A percentile compares a stretch with the other conserved stretches of the same genome.
These are phyloP conservation scores for Suillus tomentosus DNA, from an alignment of 768 basidiomycete species.

Conservation along the genomic window DNA sequence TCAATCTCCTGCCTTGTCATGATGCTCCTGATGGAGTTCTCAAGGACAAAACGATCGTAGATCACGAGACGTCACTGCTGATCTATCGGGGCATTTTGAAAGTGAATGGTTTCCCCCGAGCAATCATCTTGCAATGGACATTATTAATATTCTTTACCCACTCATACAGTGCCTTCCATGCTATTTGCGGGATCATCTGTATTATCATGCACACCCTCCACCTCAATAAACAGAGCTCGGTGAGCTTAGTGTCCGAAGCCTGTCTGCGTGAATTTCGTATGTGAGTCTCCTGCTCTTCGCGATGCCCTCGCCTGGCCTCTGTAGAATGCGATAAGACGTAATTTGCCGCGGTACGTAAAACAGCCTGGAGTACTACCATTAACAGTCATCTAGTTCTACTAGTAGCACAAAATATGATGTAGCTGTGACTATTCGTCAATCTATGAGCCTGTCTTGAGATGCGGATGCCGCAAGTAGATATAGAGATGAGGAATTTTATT, in stretches of 20 bases:
- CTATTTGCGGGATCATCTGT: neutral
- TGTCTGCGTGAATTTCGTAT: no score
- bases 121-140: no score
- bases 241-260: no score
- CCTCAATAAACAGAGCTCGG: constrained; percentile 48
- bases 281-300: neutral
- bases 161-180: no score
- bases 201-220: neutral
- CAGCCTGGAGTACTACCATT: neutral
- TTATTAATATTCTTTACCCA: no score
- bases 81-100: neutral
- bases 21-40: no score
- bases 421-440: no score
- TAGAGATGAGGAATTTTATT: neutral
- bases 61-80: neutral
- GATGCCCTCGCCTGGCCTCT: neutral
- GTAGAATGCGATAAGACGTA: neutral
- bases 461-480: neutral
- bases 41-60: no score
- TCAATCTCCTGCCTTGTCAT: no score
- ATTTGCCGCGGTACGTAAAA: neutral
- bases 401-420: no score
- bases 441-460: neutral
- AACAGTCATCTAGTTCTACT: no score
- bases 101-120: neutral